Evolutionary conservation across 2,329 filamentous ascomycete genomes (phyloP).

Genomic region (Orbilia ellipsospora): DNA sequence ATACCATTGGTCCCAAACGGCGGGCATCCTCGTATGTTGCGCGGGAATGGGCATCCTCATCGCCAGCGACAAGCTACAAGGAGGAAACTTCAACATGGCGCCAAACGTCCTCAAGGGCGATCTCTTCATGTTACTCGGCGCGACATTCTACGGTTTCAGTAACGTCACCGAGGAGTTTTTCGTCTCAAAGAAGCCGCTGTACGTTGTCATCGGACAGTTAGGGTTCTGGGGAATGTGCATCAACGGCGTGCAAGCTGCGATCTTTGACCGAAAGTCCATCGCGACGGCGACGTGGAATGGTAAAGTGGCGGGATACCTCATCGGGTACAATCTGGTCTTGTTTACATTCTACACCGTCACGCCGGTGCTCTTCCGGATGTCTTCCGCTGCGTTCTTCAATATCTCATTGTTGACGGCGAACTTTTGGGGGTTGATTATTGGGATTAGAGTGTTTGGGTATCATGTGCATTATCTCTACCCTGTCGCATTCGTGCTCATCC

Average conservation of each 20-base stretch:
- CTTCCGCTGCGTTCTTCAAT: slow-evolving; percentile 93
- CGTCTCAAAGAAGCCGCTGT: slow-evolving; percentile 84
- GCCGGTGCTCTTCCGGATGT: slow-evolving; percentile 88
- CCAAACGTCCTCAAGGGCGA: slow-evolving; percentile 83
- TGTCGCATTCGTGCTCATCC: slow-evolving; percentile 92
- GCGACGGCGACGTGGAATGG: slow-evolving; percentile 72
- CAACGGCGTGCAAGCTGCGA: slow-evolving; percentile 88
- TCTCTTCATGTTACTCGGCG: slow-evolving; percentile 87
- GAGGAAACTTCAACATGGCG: slow-evolving; percentile 71
- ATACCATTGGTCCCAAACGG: slow-evolving; percentile 86
- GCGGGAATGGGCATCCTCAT: slow-evolving; percentile 73
- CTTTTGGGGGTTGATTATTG: slow-evolving; percentile 97
- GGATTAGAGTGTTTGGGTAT: slow-evolving; percentile 84
- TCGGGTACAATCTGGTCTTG: slow-evolving; percentile 88
- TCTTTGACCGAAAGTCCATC: slow-evolving; percentile 87
- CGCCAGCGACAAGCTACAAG: slow-evolving; percentile 56
- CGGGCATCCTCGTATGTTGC: slow-evolving; percentile 88
- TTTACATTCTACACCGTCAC: slow-evolving; percentile 87
- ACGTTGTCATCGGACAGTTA: slow-evolving; percentile 81
- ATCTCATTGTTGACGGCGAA: slow-evolving; percentile 92
- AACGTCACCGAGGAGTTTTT: slow-evolving; percentile 97
- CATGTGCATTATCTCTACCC: slow-evolving; percentile 90
- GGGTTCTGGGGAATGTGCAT: slow-evolving; percentile 88
- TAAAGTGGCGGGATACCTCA: slow-evolving; percentile 80
- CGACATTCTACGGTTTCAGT: slow-evolving; percentile 87